Base-by-base conservation (phyloP, 148 eudicot species). In the Rhododendron williamsianum region DNA sequence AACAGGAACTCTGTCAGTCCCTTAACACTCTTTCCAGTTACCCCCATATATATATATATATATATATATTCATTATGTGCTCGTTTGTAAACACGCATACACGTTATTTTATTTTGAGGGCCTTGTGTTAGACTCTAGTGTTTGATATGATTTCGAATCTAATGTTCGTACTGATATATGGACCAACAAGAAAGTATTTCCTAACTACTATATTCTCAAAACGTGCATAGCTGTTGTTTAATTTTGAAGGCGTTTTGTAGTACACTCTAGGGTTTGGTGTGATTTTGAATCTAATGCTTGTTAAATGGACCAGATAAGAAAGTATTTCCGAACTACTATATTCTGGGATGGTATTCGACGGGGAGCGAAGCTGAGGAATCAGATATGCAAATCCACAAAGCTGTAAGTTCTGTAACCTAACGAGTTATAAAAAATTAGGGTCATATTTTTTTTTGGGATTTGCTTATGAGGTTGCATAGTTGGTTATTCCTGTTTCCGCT, bases 341-440 rank as follows among this genome's bases (percentile, higher is more conserved):
- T 96, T 67, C 93, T 96, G 35, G 99, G 98, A 85, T 96, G 99
- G 99, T 96, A 96, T 88, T 96, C 99, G 4, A 95, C 93, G 33
- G 98, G 98, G 73, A 94, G 92, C 71, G 99, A 95, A 85, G 99
- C 97, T 1, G 90, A 95, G 83, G 99, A 95, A 84, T 91, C 98
- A 25, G 99, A 96, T 89, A 92, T 96, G 99, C 91, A 84, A 56
- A 92, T 96, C 81, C 98, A 96, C 87, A 94, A 89, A 90, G 95
- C 98, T 87, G 98, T 96, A 85, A 93, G 96, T 90, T 83, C 67
- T 81, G 48, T 25, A 4, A 27, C 71, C 45, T 27, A 78, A 78
- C 9, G 27, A n/a, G 10, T 21, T 77, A 77, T 9, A 27, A 19
- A 38, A 76, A 23, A 67, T 3, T n/a, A 67, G 73, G 73, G 35